Conservation (phyloP, 345 rosid genomes). For the Populus simonii region DNA sequence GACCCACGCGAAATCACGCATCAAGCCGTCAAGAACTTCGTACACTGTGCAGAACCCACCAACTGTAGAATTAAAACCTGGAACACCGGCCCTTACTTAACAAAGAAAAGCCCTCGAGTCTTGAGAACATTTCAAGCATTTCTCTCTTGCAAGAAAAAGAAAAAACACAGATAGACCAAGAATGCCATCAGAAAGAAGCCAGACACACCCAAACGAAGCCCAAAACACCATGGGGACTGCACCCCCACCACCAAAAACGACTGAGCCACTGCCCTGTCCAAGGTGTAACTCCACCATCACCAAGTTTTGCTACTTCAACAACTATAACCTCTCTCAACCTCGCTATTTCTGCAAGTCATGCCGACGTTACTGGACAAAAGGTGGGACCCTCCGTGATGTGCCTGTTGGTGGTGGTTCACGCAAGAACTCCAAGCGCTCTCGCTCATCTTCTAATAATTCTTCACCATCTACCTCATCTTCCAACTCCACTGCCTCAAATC, state of each 20-base stretch:
- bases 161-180: not conserved
- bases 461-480: conserved; percentile 27
- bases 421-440: conserved; percentile 49
- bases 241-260: conserved; percentile 26
- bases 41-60: not conserved
- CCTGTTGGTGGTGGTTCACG: conserved; percentile 68
- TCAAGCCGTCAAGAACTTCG: conserved; percentile 2
- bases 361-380: conserved; percentile 75
- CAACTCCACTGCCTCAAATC: not conserved
- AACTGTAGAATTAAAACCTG: not conserved
- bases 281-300: conserved; percentile 55
- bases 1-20: conserved; percentile 9
- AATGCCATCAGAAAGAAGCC: conserved; percentile 39
- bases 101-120: not conserved
- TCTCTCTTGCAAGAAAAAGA: not conserved
- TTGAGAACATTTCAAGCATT: not conserved
- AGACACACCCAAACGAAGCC: conserved; percentile 13
- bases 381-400: conserved; percentile 65
- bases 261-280: conserved; percentile 51
- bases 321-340: conserved; percentile 65
- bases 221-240: conserved; percentile 16
- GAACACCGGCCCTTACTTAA: not conserved
- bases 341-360: conserved; percentile 68
- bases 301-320: conserved; percentile 68
- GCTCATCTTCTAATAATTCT: conserved; percentile 20